phyloP scores from a whole-genome alignment of 805 yeast species.

The Spencermartinsiella europaea region DNA sequence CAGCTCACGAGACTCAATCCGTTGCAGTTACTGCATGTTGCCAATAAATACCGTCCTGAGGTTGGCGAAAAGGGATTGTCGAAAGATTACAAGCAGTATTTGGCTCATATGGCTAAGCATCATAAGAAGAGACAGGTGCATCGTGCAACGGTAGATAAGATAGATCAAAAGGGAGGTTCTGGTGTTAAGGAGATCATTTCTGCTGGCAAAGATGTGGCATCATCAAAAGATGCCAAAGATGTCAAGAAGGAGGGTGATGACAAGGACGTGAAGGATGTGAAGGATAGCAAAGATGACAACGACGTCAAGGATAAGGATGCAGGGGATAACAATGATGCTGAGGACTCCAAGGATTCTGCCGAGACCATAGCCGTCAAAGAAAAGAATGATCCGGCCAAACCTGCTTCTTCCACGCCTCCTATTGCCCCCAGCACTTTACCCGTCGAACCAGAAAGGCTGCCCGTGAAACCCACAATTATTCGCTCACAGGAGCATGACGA shows the following conservation, averaged over 20 bases:
- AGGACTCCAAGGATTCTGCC: neutral
- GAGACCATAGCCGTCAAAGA: slow-evolving; percentile 2
- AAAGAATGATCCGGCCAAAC: neutral
- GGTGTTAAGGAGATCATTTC: neutral
- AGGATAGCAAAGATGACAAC: slow-evolving; percentile 12
- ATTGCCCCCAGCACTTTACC: neutral
- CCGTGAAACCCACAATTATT: slow-evolving; percentile 8
- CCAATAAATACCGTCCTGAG: slow-evolving; percentile 79
- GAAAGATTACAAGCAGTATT: slow-evolving; percentile 42
- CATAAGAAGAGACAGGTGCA: slow-evolving; percentile 22
- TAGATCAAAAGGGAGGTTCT: slow-evolving; percentile 6
- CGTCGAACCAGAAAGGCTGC: neutral
- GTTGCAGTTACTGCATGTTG: slow-evolving; percentile 61
- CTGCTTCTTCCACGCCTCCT: neutral
- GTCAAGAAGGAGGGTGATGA: slow-evolving; percentile 1
- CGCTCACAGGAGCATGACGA: slow-evolving; percentile 13
- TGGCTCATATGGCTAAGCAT: slow-evolving; percentile 34
- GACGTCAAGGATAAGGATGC: neutral
- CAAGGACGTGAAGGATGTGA: slow-evolving; percentile 3
- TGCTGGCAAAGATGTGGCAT: neutral
- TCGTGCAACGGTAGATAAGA: slow-evolving; percentile 17
- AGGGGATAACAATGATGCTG: neutral
- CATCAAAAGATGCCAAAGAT: slow-evolving; percentile 2
- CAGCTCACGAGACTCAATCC: slow-evolving; percentile 64
- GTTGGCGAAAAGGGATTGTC: slow-evolving; percentile 69